Evolutionary conservation across 257 asterid species (phyloP).

Genomic region (Salvia hispanica): DNA sequence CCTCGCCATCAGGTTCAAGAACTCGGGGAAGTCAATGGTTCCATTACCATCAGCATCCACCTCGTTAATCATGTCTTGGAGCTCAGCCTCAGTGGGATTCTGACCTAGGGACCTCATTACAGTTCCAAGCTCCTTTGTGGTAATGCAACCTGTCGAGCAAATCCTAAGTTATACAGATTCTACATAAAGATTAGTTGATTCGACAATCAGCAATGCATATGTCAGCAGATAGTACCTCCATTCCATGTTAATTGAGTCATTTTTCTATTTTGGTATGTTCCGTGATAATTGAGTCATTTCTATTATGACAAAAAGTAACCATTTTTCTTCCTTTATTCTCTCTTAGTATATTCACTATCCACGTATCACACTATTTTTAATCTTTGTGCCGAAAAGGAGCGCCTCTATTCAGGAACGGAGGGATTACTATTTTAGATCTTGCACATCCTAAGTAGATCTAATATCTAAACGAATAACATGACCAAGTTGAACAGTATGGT

Average conservation of each 20-base stretch:
- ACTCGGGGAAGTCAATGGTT: slow-evolving; percentile 75
- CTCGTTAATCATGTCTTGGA: slow-evolving; percentile 73
- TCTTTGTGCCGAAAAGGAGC: too few relatives aligned
- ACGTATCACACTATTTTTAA: too few relatives aligned
- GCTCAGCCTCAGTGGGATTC: slow-evolving; percentile 78
- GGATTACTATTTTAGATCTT: background rate
- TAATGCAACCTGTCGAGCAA: slow-evolving; percentile 52
- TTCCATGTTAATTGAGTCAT: too few relatives aligned
- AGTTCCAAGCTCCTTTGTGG: slow-evolving; percentile 75
- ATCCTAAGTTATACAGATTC: background rate
- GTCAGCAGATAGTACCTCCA: background rate
- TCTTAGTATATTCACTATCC: too few relatives aligned
- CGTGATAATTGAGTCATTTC: too few relatives aligned
- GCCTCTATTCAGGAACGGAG: too few relatives aligned
- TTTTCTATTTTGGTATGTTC: too few relatives aligned
- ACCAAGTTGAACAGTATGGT: background rate
- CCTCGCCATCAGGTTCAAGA: slow-evolving; percentile 69
- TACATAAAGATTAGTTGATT: background rate
- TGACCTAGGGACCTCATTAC: slow-evolving; percentile 76
- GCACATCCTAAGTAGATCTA: background rate
- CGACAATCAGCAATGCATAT: background rate
- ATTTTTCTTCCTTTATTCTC: too few relatives aligned
- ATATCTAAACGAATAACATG: background rate
- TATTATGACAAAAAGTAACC: too few relatives aligned
- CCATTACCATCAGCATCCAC: slow-evolving; percentile 81